These are phyloP conservation scores for Trypanosoma melophagium DNA, from an alignment of 208 protist species.

Conservation along the genomic window DNA sequence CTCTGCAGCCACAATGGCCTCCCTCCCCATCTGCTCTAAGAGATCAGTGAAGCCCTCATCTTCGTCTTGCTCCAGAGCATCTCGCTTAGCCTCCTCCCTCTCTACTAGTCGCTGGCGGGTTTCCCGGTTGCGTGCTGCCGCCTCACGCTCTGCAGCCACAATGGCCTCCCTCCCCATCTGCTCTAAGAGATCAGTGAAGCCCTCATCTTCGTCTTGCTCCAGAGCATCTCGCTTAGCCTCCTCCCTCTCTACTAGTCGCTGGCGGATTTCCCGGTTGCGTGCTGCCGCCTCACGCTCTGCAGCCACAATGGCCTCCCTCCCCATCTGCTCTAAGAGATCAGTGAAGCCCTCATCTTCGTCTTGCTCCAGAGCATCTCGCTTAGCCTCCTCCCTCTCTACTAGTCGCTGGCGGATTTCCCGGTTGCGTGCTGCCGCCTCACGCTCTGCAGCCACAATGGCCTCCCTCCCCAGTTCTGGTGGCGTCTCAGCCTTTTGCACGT, in stretches of 20 bases:
- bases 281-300: not conserved
- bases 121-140: not conserved
- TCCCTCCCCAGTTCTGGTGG: no score
- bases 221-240: not conserved
- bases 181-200: no score
- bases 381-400: constrained; percentile 1
- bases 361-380: constrained; percentile 2
- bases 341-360: not conserved
- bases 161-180: no score
- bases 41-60: not conserved
- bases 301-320: not conserved
- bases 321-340: no score
- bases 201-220: not conserved
- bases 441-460: not conserved
- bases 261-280: not conserved
- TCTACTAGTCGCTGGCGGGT: not conserved
- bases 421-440: not conserved
- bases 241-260: not conserved
- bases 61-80: not conserved
- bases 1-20: not conserved
- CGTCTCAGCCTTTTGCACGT: no score
- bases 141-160: not conserved
- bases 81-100: not conserved
- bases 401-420: not conserved
- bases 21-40: no score